Conservation (phyloP, 345 rosid species). For the Geranium rotundifolium region DNA sequence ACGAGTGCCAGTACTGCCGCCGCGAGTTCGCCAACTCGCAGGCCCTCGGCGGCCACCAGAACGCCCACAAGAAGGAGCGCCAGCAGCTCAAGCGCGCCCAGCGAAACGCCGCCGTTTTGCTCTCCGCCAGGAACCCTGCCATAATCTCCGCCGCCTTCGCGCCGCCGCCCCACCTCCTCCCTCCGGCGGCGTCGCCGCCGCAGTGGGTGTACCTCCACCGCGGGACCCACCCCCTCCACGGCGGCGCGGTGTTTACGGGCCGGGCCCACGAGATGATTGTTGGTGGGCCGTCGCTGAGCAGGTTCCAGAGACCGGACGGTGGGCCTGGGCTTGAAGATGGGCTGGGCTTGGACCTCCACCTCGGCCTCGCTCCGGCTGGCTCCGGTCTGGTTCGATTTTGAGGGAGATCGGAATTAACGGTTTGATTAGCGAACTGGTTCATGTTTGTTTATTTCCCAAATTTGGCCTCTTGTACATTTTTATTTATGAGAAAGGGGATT, state of each 20-base stretch:
- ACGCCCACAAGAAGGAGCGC: slow-evolving; percentile 96
- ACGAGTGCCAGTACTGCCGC: slow-evolving; percentile 88
- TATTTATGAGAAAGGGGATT: too few relatives aligned
- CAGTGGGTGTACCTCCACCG: slow-evolving; percentile 30
- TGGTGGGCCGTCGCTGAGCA: slow-evolving; percentile 49
- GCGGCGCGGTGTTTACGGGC: slow-evolving; percentile 29
- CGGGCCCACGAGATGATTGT: slow-evolving; percentile 19
- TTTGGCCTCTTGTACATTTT: too few relatives aligned
- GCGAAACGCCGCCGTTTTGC: slow-evolving; percentile 20
- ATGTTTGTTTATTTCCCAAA: too few relatives aligned
- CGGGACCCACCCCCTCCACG: slow-evolving; percentile 23
- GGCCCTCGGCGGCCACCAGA: slow-evolving; percentile 95
- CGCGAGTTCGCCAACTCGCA: slow-evolving; percentile 92
- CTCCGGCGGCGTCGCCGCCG: slow-evolving; percentile 21
- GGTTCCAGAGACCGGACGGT: slow-evolving; percentile 48
- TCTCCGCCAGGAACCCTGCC: slow-evolving; percentile 12
- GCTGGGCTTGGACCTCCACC: slow-evolving; percentile 81
- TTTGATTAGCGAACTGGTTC: too few relatives aligned
- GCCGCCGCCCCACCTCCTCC: slow-evolving; percentile 43
- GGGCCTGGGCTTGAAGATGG: slow-evolving; percentile 67
- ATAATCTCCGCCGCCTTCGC: slow-evolving; percentile 49
- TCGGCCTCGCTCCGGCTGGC: slow-evolving; percentile 84
- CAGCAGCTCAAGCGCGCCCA: slow-evolving; percentile 65
- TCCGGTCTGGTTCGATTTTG: slow-evolving; percentile 16
- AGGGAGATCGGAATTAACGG: background rate